These are phyloP conservation scores for Metarhizium guizhouense DNA, from an alignment of 2,329 filamentous ascomycete species.

Conservation along the genomic window DNA sequence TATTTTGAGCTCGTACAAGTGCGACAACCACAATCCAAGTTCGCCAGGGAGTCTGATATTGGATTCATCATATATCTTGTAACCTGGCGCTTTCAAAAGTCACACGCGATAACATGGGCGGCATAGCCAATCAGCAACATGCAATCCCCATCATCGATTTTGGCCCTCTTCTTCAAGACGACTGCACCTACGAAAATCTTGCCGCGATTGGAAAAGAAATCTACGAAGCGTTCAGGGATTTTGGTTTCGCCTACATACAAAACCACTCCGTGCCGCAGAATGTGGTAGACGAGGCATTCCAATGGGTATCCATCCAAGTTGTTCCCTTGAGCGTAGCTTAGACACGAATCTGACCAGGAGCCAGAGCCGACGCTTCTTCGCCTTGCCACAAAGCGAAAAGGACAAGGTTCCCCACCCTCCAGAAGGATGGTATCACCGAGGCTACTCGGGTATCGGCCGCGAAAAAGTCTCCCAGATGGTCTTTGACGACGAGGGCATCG, in stretches of 20 bases:
- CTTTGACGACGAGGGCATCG: constrained; percentile 16
- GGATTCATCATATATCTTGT: no score
- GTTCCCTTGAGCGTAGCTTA: no score
- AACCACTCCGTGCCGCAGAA: constrained; percentile 25
- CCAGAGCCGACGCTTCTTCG: constrained; percentile 19
- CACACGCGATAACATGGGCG: no score
- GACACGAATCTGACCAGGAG: background rate
- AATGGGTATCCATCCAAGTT: constrained; percentile 15
- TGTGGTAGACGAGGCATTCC: constrained; percentile 28
- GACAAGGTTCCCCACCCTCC: constrained; percentile 19
- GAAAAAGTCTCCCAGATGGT: constrained; percentile 24
- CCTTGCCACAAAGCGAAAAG: constrained; percentile 19
- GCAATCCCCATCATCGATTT: constrained; percentile 15
- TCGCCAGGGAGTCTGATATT: no score
- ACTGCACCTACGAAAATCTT: constrained; percentile 12
- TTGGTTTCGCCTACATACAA: constrained; percentile 25
- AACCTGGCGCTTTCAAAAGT: no score
- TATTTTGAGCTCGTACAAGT: no score
- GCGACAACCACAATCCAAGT: no score
- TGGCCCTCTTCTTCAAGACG: constrained; percentile 6
- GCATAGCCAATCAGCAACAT: no score
- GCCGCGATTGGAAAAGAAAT: background rate
- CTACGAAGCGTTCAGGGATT: constrained; percentile 6
- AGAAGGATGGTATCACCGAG: constrained; percentile 23
- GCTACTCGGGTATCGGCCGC: constrained; percentile 22